These are phyloP conservation scores for Ophiocytium majus DNA, from an alignment of 352 stramenopile genomes.

Conservation along the genomic window DNA sequence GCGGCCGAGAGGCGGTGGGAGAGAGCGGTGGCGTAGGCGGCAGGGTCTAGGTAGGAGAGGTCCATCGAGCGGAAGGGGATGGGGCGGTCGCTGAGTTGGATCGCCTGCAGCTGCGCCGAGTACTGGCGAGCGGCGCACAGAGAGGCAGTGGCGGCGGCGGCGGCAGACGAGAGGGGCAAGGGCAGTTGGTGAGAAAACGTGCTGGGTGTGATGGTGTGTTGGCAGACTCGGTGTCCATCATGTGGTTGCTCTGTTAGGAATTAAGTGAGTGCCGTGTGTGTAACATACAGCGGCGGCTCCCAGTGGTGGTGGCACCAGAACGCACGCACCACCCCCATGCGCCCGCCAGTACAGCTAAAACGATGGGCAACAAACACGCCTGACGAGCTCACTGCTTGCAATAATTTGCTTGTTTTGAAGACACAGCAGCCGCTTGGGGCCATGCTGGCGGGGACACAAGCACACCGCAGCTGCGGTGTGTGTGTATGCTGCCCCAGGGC, in stretches of 20 bases:
- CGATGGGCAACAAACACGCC: too few relatives aligned
- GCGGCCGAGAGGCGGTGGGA: not conserved
- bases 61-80: conserved; percentile 59
- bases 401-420: too few relatives aligned
- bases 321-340: too few relatives aligned
- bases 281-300: too few relatives aligned
- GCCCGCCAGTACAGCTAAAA: too few relatives aligned
- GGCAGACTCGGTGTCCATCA: conserved; percentile 64
- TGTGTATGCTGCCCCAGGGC: too few relatives aligned
- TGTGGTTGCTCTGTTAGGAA: not conserved
- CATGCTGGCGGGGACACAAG: too few relatives aligned
- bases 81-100: conserved; percentile 15
- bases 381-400: too few relatives aligned
- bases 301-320: too few relatives aligned
- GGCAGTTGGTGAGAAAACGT: not conserved
- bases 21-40: conserved; percentile 61
- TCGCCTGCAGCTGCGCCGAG: not conserved
- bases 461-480: too few relatives aligned
- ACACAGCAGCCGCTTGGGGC: too few relatives aligned
- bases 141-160: not conserved
- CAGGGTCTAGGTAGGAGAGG: conserved; percentile 64
- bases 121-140: not conserved
- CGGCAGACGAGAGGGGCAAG: not conserved
- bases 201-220: not conserved
- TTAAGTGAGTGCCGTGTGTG: not conserved